A percentile compares a stretch with the other conserved stretches of the same genome.
Conservation (phyloP, 108 stramenopile species). For the Nannochloropsis granulata region DNA sequence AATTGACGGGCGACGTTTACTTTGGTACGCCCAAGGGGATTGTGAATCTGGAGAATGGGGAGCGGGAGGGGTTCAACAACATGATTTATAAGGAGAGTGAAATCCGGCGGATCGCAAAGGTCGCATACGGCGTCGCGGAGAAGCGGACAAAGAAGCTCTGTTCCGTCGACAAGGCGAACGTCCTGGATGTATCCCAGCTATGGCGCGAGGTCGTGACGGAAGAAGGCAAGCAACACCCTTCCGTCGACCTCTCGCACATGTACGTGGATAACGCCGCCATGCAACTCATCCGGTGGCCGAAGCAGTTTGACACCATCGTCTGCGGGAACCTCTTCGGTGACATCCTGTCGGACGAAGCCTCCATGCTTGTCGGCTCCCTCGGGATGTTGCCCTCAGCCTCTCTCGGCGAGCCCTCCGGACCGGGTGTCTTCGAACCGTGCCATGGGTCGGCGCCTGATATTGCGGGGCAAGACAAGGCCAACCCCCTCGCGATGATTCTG, state of each 20-base stretch:
- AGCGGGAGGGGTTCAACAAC: constrained; percentile 91
- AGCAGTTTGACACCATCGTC: constrained; percentile 96
- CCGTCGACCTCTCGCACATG: constrained; percentile 87
- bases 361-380: constrained; percentile 90
- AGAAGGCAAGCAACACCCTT: constrained; percentile 60
- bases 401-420: constrained; percentile 72
- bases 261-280: constrained; percentile 89
- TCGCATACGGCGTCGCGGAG: constrained; percentile 64
- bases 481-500: constrained; percentile 93
- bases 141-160: constrained; percentile 77
- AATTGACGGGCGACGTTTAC: constrained; percentile 97
- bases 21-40: constrained; percentile 96
- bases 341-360: constrained; percentile 91
- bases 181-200: constrained; percentile 90
- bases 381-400: constrained; percentile 95
- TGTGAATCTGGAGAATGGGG: neutral
- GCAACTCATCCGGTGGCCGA: constrained; percentile 91
- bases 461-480: constrained; percentile 87
- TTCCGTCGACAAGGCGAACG: constrained; percentile 97
- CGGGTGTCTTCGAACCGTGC: constrained; percentile 96
- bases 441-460: constrained; percentile 97
- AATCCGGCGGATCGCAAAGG: constrained; percentile 55
- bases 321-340: constrained; percentile 97
- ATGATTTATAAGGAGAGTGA: constrained; percentile 93
- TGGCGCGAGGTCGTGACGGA: constrained; percentile 88